Base-by-base conservation (phyloP, 768 basidiomycete species). In the Mycena pura region DNA sequence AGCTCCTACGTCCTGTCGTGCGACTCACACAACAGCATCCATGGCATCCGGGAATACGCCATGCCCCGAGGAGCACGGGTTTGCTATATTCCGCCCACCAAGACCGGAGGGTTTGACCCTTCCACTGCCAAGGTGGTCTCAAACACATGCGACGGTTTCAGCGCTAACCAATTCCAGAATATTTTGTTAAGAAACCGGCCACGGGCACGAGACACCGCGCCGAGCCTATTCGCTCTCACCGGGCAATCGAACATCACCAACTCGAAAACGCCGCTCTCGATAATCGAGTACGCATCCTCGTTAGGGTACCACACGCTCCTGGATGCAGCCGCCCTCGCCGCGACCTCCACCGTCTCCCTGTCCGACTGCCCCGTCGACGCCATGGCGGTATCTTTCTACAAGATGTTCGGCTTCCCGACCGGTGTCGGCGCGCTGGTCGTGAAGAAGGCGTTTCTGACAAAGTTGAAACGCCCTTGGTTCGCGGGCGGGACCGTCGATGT, bases 321-420 rank as follows among this genome's bases (percentile, higher is more conserved):
- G 32, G 92, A 95, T 69, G 91, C 89, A 15, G 92, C 93, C 6
- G 92, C 92, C 3, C 78, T 94, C 36, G 92, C 87, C 2, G 86
- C 92, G 10, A 88, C 90, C 1, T 86, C 91, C 8, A 69, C 78
- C 17, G 82, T 94, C 54, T 89, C 89, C 13, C 77, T 95, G 14
- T 73, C 82, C 1, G 83, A 88, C 50, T 81, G 80, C 28, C 84
- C 87, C 5, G 88, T 92, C 11, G 93, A 95, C 72, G 92, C 92
- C 1, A 86, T 93, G 83, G 91, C 87, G 0, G 70, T 95, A 52
- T 91, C 89, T 41, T 93, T 94, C 68, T 95, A 95, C 76, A 95
- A 95, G 67, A 93, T 94, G 89, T 92, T 93, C 64, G 92, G 92
- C 31, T 94, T 87, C 66, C 92, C 92, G 11, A 93, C 92, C 0